Percentiles rank a stretch among this genome's conserved stretches.
Conservation (phyloP, 2,329 filamentous ascomycete species). For the Fusarium algeriense region DNA sequence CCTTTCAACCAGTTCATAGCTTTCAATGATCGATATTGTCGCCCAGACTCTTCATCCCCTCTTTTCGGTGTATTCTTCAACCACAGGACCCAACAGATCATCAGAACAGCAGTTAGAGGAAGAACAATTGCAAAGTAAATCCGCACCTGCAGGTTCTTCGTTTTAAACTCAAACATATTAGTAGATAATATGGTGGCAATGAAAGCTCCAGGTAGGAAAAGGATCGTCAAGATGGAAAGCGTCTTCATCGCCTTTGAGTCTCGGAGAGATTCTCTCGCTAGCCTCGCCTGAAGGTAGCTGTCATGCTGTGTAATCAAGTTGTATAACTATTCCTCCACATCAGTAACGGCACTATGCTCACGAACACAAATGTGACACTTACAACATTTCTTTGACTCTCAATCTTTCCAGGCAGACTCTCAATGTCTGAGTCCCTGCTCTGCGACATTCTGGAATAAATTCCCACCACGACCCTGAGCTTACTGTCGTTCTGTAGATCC, state of each 20-base stretch:
- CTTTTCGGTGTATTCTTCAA: neutral
- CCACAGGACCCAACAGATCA: neutral
- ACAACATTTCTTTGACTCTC: neutral
- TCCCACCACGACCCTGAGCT: neutral
- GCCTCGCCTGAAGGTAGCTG: neutral
- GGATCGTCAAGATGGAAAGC: neutral
- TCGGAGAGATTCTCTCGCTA: neutral
- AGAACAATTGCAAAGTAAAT: neutral
- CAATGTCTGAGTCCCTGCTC: neutral
- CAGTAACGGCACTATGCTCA: neutral
- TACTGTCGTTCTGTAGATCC: neutral
- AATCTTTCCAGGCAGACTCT: neutral
- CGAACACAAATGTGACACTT: neutral
- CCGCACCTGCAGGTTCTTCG: neutral
- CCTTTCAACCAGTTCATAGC: neutral
- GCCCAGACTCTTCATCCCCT: neutral
- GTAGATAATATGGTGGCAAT: neutral
- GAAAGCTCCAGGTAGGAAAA: neutral
- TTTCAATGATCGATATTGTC: fast-evolving
- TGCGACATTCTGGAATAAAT: neutral
- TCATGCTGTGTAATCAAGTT: neutral
- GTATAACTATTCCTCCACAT: neutral
- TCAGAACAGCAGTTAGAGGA: fast-evolving
- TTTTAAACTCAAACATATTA: fast-evolving
- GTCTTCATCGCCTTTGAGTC: neutral